A percentile compares a stretch with the other conserved stretches of the same genome.
Evolutionary conservation across 371 early-diverging fungal genomes (phyloP).

Genomic region (Coemansia linderi): DNA sequence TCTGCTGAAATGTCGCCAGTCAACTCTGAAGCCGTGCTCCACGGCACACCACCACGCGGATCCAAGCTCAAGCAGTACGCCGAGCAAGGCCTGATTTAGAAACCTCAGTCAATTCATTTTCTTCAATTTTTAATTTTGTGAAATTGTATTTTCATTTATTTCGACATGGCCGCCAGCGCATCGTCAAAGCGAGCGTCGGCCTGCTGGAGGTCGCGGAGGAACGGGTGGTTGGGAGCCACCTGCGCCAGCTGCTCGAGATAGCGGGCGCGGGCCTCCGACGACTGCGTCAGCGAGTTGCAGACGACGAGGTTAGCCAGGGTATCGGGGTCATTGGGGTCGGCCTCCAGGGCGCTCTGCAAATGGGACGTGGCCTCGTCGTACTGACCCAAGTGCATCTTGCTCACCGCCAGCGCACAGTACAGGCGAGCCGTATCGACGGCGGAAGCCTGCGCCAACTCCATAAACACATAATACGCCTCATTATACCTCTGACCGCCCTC

Average conservation of each 20-base stretch:
- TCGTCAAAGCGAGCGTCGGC: slow-evolving; percentile 81
- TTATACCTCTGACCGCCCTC: slow-evolving; percentile 72
- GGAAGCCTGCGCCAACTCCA: slow-evolving; percentile 84
- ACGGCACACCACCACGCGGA: slow-evolving; percentile 43
- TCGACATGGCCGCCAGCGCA: slow-evolving; percentile 7
- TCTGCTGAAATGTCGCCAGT: slow-evolving; percentile 2
- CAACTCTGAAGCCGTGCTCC: slow-evolving; percentile 23
- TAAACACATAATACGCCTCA: slow-evolving; percentile 90
- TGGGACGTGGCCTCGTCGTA: slow-evolving; percentile 85
- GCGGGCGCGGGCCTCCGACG: slow-evolving; percentile 13
- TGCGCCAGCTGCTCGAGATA: slow-evolving; percentile 73
- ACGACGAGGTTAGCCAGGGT: slow-evolving; percentile 77
- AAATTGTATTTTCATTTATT: background rate
- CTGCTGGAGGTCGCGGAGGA: slow-evolving; percentile 72
- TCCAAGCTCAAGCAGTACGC: slow-evolving; percentile 31
- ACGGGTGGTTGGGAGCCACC: slow-evolving; percentile 78
- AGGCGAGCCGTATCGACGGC: slow-evolving; percentile 75
- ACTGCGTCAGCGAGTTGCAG: slow-evolving; percentile 25
- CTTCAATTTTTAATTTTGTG: background rate
- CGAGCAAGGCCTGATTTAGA: slow-evolving; percentile 12
- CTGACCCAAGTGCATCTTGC: slow-evolving; percentile 78
- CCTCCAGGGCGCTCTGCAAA: slow-evolving; percentile 77
- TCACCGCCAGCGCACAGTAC: slow-evolving; percentile 81
- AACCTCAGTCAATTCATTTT: background rate
- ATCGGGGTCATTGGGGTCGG: slow-evolving; percentile 80